Base-by-base conservation (phyloP, 768 basidiomycete species). In the Suillus spraguei region DNA sequence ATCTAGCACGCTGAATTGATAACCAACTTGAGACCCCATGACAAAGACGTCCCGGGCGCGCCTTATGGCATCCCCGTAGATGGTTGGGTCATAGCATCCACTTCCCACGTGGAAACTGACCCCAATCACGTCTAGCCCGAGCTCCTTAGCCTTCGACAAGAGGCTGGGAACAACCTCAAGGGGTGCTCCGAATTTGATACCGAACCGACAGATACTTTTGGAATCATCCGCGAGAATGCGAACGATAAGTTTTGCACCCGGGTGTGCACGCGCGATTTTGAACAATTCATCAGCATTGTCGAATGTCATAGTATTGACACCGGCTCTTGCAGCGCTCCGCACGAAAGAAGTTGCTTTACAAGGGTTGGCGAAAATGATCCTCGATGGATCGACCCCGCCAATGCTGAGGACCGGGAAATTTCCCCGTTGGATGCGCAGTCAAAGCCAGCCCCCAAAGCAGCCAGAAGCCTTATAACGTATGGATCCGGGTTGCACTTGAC, bases 401-500 rank as follows among this genome's bases (percentile, higher is more conserved):
- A 95, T 76, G 13, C 78, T 78, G 32, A 97, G 80, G 33, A 99
- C 90, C 65, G 85, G 24, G 85, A 82, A 69, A 99, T 98, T 78
- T 99, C 97, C 63, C 90, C 88, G 68, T 93, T 91, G 44, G 97
- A 99, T 17, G 97, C 97, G 70, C 97, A 99, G 76, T 99, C 97
- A 78, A 99, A 99, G 17, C 95, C 95, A 2, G 92, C 81, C 33
- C 97, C 97, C 56, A 98, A 79, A 36, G 93, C 87, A 20, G 94
- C 93, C 47, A 99, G 86, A 58, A 99, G 84, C 64, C 95, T 89
- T 59, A 99, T 82, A 63, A 99, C 88, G 71, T 94, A 94, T 4
- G 95, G 95, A 71, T 99, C 97, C 24, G 97, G 97, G 80, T 99
- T 99, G 79, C 95, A 97, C 80, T 99, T 99, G 72, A 99, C 87